Conservation (phyloP, 805 yeast species). For the Ogataea ramenticola region DNA sequence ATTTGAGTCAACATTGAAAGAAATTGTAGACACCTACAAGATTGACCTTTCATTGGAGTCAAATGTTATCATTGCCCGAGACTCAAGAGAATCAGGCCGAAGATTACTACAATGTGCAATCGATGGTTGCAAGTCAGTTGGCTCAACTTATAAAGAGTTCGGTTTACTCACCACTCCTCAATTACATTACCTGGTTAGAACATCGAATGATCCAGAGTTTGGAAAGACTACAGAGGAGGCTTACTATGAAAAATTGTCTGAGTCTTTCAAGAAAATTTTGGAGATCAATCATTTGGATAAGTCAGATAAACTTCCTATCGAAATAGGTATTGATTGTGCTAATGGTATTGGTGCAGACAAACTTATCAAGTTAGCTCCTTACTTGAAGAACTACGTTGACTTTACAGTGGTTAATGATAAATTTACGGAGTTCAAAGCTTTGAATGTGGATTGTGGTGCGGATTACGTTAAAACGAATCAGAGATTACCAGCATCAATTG, state of each 20-base stretch:
- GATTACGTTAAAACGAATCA: slow-evolving; percentile 92
- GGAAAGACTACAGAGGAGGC: slow-evolving; percentile 62
- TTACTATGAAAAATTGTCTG: slow-evolving; percentile 58
- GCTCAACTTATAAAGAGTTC: slow-evolving; percentile 42
- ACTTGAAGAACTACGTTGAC: slow-evolving; percentile 34
- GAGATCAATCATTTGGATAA: slow-evolving; percentile 12
- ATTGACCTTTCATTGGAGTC: slow-evolving; percentile 39
- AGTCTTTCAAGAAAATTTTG: slow-evolving; percentile 42
- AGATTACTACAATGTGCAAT: slow-evolving; percentile 48
- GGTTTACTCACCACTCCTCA: slow-evolving; percentile 90
- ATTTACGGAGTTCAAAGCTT: slow-evolving; percentile 42
- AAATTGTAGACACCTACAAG: slow-evolving; percentile 31
- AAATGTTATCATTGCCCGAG: slow-evolving; percentile 67
- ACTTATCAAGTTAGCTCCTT: slow-evolving; percentile 35
- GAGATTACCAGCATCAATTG: slow-evolving; percentile 56
- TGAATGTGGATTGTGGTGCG: slow-evolving; percentile 87
- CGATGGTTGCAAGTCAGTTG: slow-evolving; percentile 41
- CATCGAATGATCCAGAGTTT: slow-evolving; percentile 54
- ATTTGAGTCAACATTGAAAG: slow-evolving; percentile 31
- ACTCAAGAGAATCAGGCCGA: slow-evolving; percentile 83
- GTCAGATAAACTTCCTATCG: slow-evolving; percentile 21
- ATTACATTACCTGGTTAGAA: slow-evolving; percentile 77
- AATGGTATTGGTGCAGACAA: slow-evolving; percentile 96
- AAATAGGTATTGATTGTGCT: slow-evolving; percentile 78
- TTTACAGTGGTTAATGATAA: slow-evolving; percentile 45